Percentiles rank a stretch among this genome's conserved stretches.
phyloP scores from a whole-genome alignment of 192 early-diverging fungal genomes.

The Martensiomyces pterosporus region DNA sequence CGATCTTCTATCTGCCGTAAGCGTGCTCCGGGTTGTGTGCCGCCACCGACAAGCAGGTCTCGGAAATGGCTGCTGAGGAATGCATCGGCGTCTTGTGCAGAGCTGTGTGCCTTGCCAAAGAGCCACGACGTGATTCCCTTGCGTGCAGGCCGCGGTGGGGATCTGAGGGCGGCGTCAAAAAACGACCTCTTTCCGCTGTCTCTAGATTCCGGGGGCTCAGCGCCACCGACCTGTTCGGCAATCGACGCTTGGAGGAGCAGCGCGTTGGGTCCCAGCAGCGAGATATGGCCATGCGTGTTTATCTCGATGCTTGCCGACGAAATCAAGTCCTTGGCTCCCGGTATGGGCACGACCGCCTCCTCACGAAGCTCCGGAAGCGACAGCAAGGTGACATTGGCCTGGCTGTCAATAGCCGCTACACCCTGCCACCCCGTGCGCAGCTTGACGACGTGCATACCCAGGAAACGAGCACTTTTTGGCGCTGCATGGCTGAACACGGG shows the following conservation, averaged over 20 bases:
- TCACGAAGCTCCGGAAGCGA: conserved; percentile 11
- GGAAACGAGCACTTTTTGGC: background rate
- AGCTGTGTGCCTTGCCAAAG: conserved; percentile 27
- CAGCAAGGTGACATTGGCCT: conserved; percentile 9
- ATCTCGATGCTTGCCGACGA: conserved; percentile 7
- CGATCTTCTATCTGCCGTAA: background rate
- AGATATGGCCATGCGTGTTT: conserved; percentile 9
- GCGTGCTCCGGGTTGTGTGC: conserved; percentile 18
- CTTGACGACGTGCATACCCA: conserved; percentile 10
- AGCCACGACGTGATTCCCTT: conserved; percentile 44
- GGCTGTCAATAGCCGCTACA: conserved; percentile 17
- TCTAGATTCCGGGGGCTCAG: background rate
- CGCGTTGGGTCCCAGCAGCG: conserved; percentile 12
- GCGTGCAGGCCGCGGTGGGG: conserved; percentile 25
- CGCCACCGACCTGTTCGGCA: background rate
- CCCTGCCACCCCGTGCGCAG: conserved; percentile 19
- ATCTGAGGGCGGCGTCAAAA: conserved; percentile 9
- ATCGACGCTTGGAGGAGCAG: conserved; percentile 16
- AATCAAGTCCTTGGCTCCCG: background rate
- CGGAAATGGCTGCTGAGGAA: conserved; percentile 30
- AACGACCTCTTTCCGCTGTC: conserved; percentile 2
- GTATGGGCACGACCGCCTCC: background rate
- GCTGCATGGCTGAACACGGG: conserved; percentile 9
- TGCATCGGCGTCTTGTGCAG: conserved; percentile 24
- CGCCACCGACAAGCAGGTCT: conserved; percentile 17